These are phyloP conservation scores for Boletus rufocinnamomeus DNA, from an alignment of 768 basidiomycete species.

Conservation along the genomic window DNA sequence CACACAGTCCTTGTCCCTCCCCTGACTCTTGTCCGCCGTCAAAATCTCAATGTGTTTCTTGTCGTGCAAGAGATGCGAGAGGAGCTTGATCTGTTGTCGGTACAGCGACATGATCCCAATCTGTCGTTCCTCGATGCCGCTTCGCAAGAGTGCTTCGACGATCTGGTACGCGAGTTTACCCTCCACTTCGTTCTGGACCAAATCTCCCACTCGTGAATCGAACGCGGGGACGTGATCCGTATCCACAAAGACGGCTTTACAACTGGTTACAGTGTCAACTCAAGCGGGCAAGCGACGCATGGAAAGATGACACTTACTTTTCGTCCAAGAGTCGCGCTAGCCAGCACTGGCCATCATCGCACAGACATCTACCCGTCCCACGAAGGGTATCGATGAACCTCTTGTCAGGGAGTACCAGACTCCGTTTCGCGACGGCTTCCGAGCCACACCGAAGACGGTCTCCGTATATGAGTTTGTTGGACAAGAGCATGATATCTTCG, in stretches of 20 bases:
- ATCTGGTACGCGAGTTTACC: slow-evolving; percentile 70
- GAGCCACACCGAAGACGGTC: slow-evolving; percentile 79
- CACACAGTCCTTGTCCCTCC: slow-evolving; percentile 93
- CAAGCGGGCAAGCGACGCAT: no score
- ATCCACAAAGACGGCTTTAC: slow-evolving; percentile 90
- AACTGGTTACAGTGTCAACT: slow-evolving; percentile 44
- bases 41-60: slow-evolving; percentile 73
- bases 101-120: slow-evolving; percentile 92
- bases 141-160: slow-evolving; percentile 58
- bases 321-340: slow-evolving; percentile 61
- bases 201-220: slow-evolving; percentile 82
- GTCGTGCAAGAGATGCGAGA: slow-evolving; percentile 62
- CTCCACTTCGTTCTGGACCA: slow-evolving; percentile 88
- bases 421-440: slow-evolving; percentile 61
- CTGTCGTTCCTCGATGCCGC: slow-evolving; percentile 67
- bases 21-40: slow-evolving; percentile 93
- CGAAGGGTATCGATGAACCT: slow-evolving; percentile 50
- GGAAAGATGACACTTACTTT: slow-evolving; percentile 46
- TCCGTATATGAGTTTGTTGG: slow-evolving; percentile 84
- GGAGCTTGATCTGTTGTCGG: slow-evolving; percentile 91
- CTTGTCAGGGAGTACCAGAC: slow-evolving; percentile 53
- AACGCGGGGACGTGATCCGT: slow-evolving; percentile 79
- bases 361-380: slow-evolving; percentile 29
- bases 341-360: slow-evolving; percentile 61
- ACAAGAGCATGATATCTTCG: slow-evolving; percentile 89